Percentiles rank a stretch among this genome's conserved stretches.
Conservation (phyloP, 352 stramenopile species). For the Phytophthora ohioensis region DNA sequence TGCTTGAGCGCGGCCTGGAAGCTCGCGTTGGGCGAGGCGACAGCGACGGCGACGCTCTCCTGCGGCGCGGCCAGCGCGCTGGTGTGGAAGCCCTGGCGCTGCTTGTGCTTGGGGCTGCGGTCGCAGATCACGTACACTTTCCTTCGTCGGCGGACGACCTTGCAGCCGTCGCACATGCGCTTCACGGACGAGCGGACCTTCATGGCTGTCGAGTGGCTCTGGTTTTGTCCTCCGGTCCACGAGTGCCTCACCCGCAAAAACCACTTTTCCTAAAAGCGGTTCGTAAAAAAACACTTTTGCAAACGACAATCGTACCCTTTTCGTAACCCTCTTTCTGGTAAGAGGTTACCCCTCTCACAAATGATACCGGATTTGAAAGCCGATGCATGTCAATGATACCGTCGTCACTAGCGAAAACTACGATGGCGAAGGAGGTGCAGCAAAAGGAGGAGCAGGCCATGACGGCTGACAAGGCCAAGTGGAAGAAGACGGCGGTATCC, state of each 20-base stretch:
- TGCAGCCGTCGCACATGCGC: conserved; percentile 93
- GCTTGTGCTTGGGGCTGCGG: conserved; percentile 93
- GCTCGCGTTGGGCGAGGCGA: conserved; percentile 93
- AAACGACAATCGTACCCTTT: neutral
- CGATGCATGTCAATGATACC: conserved; percentile 23
- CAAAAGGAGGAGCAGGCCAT: neutral
- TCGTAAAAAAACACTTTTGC: too few relatives aligned
- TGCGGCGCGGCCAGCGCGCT: conserved; percentile 49
- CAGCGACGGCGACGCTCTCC: conserved; percentile 24
- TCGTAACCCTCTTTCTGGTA: neutral
- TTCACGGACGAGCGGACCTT: conserved; percentile 93
- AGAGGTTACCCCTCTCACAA: conserved; percentile 7
- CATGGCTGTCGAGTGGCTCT: conserved; percentile 59
- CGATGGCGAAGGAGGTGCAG: conserved; percentile 3
- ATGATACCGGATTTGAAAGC: conserved; percentile 8
- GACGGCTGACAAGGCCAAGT: conserved; percentile 7
- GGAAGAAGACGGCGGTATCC: conserved; percentile 20
- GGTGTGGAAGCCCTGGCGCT: conserved; percentile 93
- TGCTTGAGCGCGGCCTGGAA: conserved; percentile 94
- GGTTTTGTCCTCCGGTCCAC: conserved; percentile 26
- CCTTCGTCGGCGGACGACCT: conserved; percentile 86
- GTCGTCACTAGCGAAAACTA: neutral
- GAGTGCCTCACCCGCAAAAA: conserved; percentile 24
- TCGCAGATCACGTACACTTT: conserved; percentile 94
- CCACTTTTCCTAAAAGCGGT: conserved; percentile 4